These are phyloP conservation scores for Ramaria sp. DNA, from an alignment of 768 basidiomycete species.

Conservation along the genomic window DNA sequence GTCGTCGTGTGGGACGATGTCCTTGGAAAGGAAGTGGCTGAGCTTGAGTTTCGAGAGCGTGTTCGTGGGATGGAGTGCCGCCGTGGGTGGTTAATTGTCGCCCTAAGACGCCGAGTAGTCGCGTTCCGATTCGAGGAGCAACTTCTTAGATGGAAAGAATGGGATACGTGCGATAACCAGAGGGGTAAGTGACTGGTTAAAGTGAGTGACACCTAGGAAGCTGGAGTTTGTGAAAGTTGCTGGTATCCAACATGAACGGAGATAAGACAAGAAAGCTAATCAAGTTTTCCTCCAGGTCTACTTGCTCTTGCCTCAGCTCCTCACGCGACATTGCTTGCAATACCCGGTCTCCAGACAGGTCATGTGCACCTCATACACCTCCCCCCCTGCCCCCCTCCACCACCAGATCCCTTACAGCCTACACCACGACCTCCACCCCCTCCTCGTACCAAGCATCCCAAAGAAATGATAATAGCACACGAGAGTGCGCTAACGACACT, in stretches of 20 bases:
- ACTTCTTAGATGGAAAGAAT: constrained; percentile 58
- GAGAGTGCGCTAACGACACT: constrained; percentile 69
- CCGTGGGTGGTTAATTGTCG: constrained; percentile 76
- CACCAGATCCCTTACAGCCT: constrained; percentile 44
- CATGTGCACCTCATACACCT: constrained; percentile 84
- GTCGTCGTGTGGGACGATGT: constrained; percentile 85
- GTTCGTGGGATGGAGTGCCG: constrained; percentile 73
- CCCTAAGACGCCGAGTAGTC: constrained; percentile 67
- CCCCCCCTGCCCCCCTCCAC: constrained; percentile 57
- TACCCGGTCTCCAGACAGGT: constrained; percentile 77
- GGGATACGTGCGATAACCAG: constrained; percentile 83
- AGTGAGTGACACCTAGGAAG: background rate
- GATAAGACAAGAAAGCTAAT: background rate
- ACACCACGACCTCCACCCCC: constrained; percentile 41
- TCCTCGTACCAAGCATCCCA: constrained; percentile 48
- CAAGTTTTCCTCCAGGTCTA: constrained; percentile 41
- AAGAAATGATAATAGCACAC: constrained; percentile 79
- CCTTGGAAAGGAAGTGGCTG: constrained; percentile 65
- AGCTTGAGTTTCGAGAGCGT: constrained; percentile 80
- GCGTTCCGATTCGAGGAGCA: constrained; percentile 60
- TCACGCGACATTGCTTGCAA: constrained; percentile 71
- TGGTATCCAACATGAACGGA: background rate
- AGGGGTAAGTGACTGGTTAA: constrained; percentile 40
- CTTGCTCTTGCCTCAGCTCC: constrained; percentile 71
- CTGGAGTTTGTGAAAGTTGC: background rate